Evolutionary conservation across 2,329 filamentous ascomycete genomes (phyloP), one percentile per base, ranked within the genome.

Genomic region (Colletotrichum gloeosporioides): DNA sequence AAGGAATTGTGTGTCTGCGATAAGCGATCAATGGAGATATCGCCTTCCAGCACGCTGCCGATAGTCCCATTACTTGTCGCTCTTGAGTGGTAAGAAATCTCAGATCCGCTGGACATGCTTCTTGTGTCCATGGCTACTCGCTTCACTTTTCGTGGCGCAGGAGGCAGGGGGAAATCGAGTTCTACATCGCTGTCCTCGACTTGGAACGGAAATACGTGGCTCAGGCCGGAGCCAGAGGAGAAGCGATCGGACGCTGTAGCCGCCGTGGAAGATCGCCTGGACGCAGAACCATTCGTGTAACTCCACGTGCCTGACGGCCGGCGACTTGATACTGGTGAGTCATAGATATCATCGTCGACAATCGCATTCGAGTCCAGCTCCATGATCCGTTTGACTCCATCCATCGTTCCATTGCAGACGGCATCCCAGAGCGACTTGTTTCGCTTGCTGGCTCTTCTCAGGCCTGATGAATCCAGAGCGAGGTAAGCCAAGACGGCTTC

Each of bases 401-500:
- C 88, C 57, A 98, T 82, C 77, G 96, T 92, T 4, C 96, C 96
- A n/a, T 90, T 91, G 77, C 92, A 94, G 2, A 93, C 92, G 9
- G 96, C 95, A 82, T 98, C 93, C 97, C 97, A 99, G 3, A 99
- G 85, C 3, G 93, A 91, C 81, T 94, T 93, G 83, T 99, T 99
- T 69, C 95, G 92, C 77, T 93, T 92, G 84, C 97, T 99, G 8
- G 96, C 95, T 82, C 93, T 94, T 77, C 96, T 92, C 74, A 99
- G 86, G 6, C 93, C 94, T 16, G 92, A 92, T 1, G 96, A 98
- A 82, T 98, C 96, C 77, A 93, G 91, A 10, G 93, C 91, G 4
- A 99, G 90, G 82, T 99, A 99, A 2, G 95, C 93, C 39, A 99
- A 85, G 0, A 99, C 97, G 8, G 96, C 97, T 84, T 99, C 97